Percentiles rank a stretch among this genome's conserved stretches.
These are phyloP conservation scores for Acanthamoeba healyi DNA, from an alignment of 208 protist genomes.

Conservation along the genomic window DNA sequence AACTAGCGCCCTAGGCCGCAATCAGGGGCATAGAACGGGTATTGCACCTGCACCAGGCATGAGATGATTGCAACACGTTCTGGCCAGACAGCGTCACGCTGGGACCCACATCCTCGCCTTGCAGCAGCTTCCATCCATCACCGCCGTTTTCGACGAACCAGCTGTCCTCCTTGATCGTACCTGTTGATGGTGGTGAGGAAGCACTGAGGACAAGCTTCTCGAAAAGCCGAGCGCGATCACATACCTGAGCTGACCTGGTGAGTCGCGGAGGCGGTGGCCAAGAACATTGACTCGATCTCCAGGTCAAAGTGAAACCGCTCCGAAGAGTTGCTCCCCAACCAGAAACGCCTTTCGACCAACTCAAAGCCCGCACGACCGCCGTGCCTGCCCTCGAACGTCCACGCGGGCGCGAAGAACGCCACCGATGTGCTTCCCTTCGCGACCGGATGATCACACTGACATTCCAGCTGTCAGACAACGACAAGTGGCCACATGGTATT, in stretches of 20 bases:
- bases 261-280: background rate
- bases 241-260: background rate
- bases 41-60: slow-evolving; percentile 60
- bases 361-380: slow-evolving; percentile 48
- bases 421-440: slow-evolving; percentile 85
- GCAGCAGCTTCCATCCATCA: slow-evolving; percentile 40
- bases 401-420: slow-evolving; percentile 93
- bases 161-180: background rate
- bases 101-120: slow-evolving; percentile 2
- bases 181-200: background rate
- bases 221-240: background rate
- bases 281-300: background rate
- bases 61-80: slow-evolving; percentile 19
- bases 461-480: background rate
- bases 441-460: background rate
- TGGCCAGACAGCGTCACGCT: slow-evolving; percentile 6
- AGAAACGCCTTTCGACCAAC: slow-evolving; percentile 50
- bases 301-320: slow-evolving; percentile 11
- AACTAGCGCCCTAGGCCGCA: no score
- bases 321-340: slow-evolving; percentile 58
- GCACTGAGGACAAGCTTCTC: no score
- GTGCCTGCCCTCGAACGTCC: slow-evolving; percentile 90
- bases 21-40: no score
- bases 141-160: slow-evolving; percentile 73
- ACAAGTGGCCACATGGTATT: background rate